Conservation (phyloP, 768 basidiomycete genomes). For the Mycena belliarum region DNA sequence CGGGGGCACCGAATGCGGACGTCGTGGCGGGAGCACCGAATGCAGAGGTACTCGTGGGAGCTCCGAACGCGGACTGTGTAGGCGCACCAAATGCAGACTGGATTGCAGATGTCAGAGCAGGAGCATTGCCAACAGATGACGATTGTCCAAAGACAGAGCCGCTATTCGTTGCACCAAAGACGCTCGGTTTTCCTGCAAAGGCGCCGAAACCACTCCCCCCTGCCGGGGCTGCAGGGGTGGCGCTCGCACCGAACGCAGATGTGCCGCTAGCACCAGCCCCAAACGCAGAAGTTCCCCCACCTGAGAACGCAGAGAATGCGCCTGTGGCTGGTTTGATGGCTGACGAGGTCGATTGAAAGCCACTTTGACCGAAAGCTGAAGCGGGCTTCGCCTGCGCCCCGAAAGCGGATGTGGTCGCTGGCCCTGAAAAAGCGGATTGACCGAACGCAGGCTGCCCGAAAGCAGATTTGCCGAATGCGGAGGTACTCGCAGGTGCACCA, state of each 20-base stretch:
- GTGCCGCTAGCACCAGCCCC: conserved; percentile 22
- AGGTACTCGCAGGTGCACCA: not conserved
- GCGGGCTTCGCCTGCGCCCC: conserved; percentile 23
- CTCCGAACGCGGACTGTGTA: conserved; percentile 14
- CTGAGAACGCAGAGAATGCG: conserved; percentile 17
- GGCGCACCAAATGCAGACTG: conserved; percentile 37
- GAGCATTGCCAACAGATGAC: conserved; percentile 1
- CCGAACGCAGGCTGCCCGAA: conserved; percentile 37
- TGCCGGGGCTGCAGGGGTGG: conserved; percentile 29
- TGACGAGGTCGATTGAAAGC: conserved; percentile 27
- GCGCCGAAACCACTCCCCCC: conserved; percentile 24
- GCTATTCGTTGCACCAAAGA: conserved; percentile 15
- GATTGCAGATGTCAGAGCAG: conserved; percentile 15
- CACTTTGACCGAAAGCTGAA: conserved; percentile 25
- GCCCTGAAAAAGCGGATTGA: conserved; percentile 24
- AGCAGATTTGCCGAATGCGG: conserved; percentile 21
- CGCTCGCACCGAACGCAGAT: conserved; percentile 24
- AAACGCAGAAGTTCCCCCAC: conserved; percentile 21
- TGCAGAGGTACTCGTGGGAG: not conserved
- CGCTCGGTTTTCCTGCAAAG: conserved; percentile 19
- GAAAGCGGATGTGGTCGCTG: conserved; percentile 9
- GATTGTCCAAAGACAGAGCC: conserved; percentile 33
- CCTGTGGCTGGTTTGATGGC: conserved; percentile 15
- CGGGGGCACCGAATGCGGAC: conserved; percentile 16
- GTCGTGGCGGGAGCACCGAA: conserved; percentile 22